A percentile compares a stretch with the other conserved stretches of the same genome.
phyloP scores from a whole-genome alignment of 2,329 filamentous ascomycete species.

The Elsinoe necatrix region DNA sequence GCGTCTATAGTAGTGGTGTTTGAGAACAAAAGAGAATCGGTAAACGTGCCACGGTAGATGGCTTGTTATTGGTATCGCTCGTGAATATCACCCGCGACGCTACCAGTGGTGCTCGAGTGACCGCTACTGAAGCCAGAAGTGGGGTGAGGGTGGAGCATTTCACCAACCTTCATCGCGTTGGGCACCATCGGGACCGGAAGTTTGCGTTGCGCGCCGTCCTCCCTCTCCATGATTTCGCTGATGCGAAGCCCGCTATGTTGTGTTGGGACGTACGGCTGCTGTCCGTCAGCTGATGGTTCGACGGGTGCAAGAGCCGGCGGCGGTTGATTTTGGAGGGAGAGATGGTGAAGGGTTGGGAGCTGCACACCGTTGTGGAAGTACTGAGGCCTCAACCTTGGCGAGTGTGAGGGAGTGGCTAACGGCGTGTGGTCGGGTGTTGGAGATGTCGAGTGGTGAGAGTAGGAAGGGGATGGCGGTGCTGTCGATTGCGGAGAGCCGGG shows the following conservation, averaged over 20 bases:
- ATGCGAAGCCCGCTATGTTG: slow-evolving; percentile 65
- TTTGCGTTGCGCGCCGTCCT: slow-evolving; percentile 82
- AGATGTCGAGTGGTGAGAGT: slow-evolving; percentile 90
- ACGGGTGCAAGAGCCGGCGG: slow-evolving; percentile 60
- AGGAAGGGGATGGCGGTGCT: slow-evolving; percentile 89
- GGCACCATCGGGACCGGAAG: slow-evolving; percentile 85
- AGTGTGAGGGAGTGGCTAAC: slow-evolving; percentile 92
- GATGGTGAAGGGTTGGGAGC: slow-evolving; percentile 73
- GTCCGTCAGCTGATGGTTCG: slow-evolving; percentile 56
- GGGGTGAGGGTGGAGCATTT: slow-evolving; percentile 58
- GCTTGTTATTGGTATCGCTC: slow-evolving; percentile 15
- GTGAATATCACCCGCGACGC: slow-evolving; percentile 45
- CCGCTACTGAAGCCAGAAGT: slow-evolving; percentile 61
- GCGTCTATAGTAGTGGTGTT: slow-evolving; percentile 4
- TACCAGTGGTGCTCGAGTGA: slow-evolving; percentile 68
- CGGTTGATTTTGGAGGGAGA: slow-evolving; percentile 52
- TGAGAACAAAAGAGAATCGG: not conserved
- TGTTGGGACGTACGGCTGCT: slow-evolving; percentile 49
- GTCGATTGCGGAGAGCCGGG: slow-evolving; percentile 94
- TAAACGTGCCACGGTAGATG: not conserved
- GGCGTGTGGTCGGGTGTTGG: slow-evolving; percentile 97
- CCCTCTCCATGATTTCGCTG: slow-evolving; percentile 83
- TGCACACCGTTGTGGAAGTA: slow-evolving; percentile 61
- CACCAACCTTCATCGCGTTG: slow-evolving; percentile 58
- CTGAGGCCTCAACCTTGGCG: slow-evolving; percentile 77